A percentile compares a stretch with the other conserved stretches of the same genome.
Evolutionary conservation across 495 filamentous ascomycete genomes (phyloP).

Genomic region (Aspergillus avenaceus): DNA sequence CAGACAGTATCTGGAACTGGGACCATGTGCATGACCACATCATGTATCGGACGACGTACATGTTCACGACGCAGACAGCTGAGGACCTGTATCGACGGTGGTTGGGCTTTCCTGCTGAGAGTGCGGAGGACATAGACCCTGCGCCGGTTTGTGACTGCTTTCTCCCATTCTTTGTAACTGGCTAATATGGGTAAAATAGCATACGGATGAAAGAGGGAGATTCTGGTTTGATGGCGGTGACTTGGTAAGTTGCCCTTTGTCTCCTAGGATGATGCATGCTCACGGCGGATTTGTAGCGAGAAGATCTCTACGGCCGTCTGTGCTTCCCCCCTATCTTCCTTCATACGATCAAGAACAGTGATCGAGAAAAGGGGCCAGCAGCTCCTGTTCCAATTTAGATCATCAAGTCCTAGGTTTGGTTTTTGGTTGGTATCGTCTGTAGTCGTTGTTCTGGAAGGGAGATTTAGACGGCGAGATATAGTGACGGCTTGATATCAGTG

Average conservation of each 20-base stretch:
- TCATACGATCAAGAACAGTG: constrained; percentile 5
- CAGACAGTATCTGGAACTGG: constrained; percentile 17
- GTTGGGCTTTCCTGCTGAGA: constrained; percentile 3
- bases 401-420: too few relatives aligned
- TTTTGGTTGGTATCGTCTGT: too few relatives aligned
- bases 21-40: constrained; percentile 8
- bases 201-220: background rate
- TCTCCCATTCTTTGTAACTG: background rate
- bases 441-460: too few relatives aligned
- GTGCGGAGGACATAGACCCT: background rate
- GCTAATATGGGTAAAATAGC: constrained; percentile 1
- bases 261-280: background rate
- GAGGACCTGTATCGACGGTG: constrained; percentile 12
- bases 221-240: constrained; percentile 4
- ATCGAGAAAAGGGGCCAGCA: too few relatives aligned
- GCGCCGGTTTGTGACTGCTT: background rate
- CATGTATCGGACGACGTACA: constrained; percentile 8
- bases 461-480: too few relatives aligned
- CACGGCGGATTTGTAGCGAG: background rate
- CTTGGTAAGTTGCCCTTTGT: constrained; percentile 2
- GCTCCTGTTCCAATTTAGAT: too few relatives aligned
- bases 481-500: too few relatives aligned
- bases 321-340: constrained; percentile 8
- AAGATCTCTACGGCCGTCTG: constrained; percentile 4
- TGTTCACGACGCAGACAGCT: constrained; percentile 9